Conservation (phyloP, 2,329 filamentous ascomycete genomes). For the Phoma sp. region DNA sequence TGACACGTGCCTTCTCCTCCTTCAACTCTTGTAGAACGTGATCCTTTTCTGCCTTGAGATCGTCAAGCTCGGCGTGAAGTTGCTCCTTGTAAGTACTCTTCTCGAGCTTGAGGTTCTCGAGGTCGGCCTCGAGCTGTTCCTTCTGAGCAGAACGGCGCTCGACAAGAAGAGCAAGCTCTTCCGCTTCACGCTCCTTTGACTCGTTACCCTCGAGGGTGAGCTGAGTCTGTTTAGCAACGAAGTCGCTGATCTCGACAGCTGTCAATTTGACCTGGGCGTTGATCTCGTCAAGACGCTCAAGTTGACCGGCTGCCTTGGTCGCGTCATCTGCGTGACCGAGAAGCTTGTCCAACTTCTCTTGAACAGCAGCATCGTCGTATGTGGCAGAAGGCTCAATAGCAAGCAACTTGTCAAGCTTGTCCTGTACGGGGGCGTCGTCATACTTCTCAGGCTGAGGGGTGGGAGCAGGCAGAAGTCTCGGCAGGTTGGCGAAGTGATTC, state of each 20-base stretch:
- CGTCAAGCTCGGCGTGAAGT: conserved; percentile 56
- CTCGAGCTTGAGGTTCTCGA: conserved; percentile 53
- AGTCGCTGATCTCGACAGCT: conserved; percentile 82
- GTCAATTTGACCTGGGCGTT: conserved; percentile 86
- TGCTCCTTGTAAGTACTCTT: conserved; percentile 71
- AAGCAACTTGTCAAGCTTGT: conserved; percentile 64
- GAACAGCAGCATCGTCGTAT: conserved; percentile 59
- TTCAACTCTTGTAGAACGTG: conserved; percentile 43
- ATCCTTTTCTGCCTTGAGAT: conserved; percentile 55
- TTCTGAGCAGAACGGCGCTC: conserved; percentile 76
- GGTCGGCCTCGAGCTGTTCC: conserved; percentile 62
- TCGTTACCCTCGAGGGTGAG: conserved; percentile 80
- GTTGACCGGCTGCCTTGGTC: conserved; percentile 73
- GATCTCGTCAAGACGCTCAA: conserved; percentile 86
- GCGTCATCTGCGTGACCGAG: conserved; percentile 68
- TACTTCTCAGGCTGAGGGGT: conserved; percentile 46
- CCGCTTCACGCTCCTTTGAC: conserved; percentile 77
- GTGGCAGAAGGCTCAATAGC: conserved; percentile 46
- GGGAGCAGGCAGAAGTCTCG: conserved; percentile 55
- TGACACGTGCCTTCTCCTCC: conserved; percentile 52
- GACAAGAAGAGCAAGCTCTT: conserved; percentile 80
- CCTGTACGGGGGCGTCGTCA: conserved; percentile 67
- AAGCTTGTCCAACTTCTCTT: conserved; percentile 63
- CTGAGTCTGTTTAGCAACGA: conserved; percentile 78
- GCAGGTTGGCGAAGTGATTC: conserved; percentile 51